Base-by-base conservation (phyloP, 169 alveolate genomes). In the Eimeria sp. region DNA sequence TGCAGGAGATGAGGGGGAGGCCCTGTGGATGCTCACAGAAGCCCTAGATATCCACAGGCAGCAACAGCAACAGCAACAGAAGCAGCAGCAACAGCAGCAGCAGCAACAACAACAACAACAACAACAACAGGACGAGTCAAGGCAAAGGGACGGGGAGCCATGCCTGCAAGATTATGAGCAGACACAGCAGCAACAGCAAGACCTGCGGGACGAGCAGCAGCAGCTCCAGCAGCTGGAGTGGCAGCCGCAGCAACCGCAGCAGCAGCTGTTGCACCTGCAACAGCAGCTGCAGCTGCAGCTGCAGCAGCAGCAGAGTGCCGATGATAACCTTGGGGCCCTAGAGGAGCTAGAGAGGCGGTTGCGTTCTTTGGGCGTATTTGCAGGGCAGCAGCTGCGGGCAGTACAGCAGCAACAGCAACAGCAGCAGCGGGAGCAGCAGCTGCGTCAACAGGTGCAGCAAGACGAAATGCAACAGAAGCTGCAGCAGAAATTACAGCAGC, bases 301-400 rank as follows among this genome's bases (percentile, higher is more conserved):
- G 73, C 73, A 82, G 73, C 90, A 82, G 90, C 73, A 82, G 47
- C 34, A 82, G 22, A 20, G n/a, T 40, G 43, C 49, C 22, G 73
- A 47, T 34, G 90, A 82, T 25, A n/a, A 72, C 90, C 14, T 82
- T 4, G 90, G 90, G 47, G 72, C 90, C 14, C 70, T 82, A 25
- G 72, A 73, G 25, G 90, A 51, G 16, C 67, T 82, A 25, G 90
- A 82, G 11, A 70, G 72, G n/a, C 30, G 72, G 11, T 63, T 51
- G 30, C 72, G 67, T 82, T 82, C 90, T 5, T 40, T 82, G 25
- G 67, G 72, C n/a, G 65, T 76, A 22, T 76, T 82, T 47, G 73
- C 90, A 34, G 90, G 90, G 72, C 90, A 82, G 90, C 90, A 82
- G 34, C 70, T 82, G 47, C 67, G 90, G 11, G 72, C 90, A 18